Base-by-base conservation (phyloP, 192 early-diverging fungal genomes). In the Linnemannia elongata region DNA sequence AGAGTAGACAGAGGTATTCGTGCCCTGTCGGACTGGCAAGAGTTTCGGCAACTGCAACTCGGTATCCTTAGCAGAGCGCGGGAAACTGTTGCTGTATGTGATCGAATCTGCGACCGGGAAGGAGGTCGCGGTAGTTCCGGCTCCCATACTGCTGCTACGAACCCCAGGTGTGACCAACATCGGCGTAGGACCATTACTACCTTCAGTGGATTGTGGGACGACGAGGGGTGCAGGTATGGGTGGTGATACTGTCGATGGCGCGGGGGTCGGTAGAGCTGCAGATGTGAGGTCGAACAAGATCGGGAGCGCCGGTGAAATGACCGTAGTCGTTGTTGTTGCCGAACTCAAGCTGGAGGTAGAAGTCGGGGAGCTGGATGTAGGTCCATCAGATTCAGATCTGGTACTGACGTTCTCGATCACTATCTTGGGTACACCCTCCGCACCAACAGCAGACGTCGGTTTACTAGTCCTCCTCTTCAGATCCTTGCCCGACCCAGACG, bases 241-340 rank as follows among this genome's bases (percentile, higher is more conserved):
- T 13, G 60, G 60, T 33, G 30, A 15, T 15, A 33, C 60, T 33
- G 60, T 66, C 30, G 30, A 27, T 17, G 49, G 38, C 24, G 72
- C 10, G 12, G 72, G 38, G 1, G 79, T 38, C 3, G 69, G 75
- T 36, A 72, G 36, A 18, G 76, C 83, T 33, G 83, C 78, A 6
- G 83, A 85, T 6, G 83, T 85, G 54, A 85, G 78, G 42, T 80
- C 83, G 54, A 80, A 77, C 4, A 85, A 60, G 8, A 80, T 57
- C 24, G 83, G 78, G n/a, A 85, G 47, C 36, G 83, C 52, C n/a
- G 83, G 83, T 5, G 78, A 76, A 1, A 38, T 38, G 22, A 70
- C 17, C 13, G 44, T 69, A 15, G 77, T 72, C 22, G 47, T 52
- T 1, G 35, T 68, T 0, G 27, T 22, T 35, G 75, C 9, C 33